Evolutionary conservation across 257 asterid genomes (phyloP).

Genomic region (Solanum clarkiae): DNA sequence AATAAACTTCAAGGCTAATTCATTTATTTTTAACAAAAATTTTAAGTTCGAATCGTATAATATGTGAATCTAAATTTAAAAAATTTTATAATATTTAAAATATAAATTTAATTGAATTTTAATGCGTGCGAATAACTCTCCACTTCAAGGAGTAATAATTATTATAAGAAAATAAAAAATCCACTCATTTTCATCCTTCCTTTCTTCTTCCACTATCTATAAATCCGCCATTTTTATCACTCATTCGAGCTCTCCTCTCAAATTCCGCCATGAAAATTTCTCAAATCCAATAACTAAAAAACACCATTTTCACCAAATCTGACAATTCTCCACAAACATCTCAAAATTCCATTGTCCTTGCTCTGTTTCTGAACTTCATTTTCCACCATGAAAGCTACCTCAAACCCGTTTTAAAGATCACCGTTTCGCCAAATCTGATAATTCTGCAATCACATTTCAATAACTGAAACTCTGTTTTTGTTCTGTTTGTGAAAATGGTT

Average conservation of each 20-base stretch:
- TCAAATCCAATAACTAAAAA: not conserved
- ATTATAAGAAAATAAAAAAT: not conserved
- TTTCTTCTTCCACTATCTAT: not conserved
- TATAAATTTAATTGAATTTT: too few species aligned
- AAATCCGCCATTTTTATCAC: slow-evolving; percentile 5
- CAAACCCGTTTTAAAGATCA: not conserved
- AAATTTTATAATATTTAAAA: too few species aligned
- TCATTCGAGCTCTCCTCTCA: not conserved
- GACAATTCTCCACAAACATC: not conserved
- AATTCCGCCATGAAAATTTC: not conserved
- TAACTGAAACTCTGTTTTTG: not conserved
- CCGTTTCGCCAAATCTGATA: not conserved
- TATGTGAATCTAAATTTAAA: too few species aligned
- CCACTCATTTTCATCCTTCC: not conserved
- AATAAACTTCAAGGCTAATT: too few species aligned
- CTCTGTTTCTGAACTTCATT: not conserved
- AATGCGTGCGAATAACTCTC: too few species aligned
- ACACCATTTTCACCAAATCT: not conserved
- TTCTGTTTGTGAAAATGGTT: slow-evolving; percentile 9
- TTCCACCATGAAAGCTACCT: not conserved
- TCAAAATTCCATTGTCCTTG: not conserved
- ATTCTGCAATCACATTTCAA: not conserved
- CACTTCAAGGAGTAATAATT: too few species aligned
- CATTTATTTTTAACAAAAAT: too few species aligned
- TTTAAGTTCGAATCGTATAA: accelerated